Conservation (phyloP, 176 grass and related monocot species). For the Aegilops tauschii region DNA sequence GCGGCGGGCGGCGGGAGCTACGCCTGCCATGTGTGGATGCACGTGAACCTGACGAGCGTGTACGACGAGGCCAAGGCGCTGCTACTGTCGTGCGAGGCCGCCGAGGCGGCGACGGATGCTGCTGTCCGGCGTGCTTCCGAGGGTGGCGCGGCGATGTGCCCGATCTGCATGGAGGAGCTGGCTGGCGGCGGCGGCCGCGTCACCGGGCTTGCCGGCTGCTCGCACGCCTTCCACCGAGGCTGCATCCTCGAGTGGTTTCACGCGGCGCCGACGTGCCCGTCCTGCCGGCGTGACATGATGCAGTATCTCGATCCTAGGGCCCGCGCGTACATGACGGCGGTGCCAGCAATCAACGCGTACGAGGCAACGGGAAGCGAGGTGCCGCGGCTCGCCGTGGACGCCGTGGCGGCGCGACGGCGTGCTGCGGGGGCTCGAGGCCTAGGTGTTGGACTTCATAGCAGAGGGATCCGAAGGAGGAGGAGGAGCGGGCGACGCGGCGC, state of each 20-base stretch:
- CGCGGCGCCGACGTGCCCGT: neutral
- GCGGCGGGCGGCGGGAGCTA: neutral
- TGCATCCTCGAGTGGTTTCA: neutral
- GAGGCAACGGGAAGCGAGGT: neutral
- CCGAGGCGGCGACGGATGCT: neutral
- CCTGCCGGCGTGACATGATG: neutral
- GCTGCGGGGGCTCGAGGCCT: too few relatives aligned
- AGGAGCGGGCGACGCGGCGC: too few relatives aligned
- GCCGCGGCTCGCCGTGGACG: neutral
- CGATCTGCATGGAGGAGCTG: slow-evolving; percentile 5
- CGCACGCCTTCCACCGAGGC: neutral
- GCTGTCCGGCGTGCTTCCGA: neutral
- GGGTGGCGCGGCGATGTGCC: neutral
- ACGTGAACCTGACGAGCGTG: neutral
- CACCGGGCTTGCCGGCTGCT: neutral
- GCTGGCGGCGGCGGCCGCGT: neutral
- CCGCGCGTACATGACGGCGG: neutral
- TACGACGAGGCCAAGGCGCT: neutral
- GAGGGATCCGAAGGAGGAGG: too few relatives aligned
- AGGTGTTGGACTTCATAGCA: too few relatives aligned
- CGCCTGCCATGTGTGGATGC: neutral
- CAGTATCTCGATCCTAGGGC: too few relatives aligned
- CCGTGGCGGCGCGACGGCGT: neutral
- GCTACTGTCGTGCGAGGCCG: neutral
- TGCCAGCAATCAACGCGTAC: neutral